Evolutionary conservation across 1,284 basidiomycete genomes (phyloP).

Genomic region (Pulveroboletus sp.): DNA sequence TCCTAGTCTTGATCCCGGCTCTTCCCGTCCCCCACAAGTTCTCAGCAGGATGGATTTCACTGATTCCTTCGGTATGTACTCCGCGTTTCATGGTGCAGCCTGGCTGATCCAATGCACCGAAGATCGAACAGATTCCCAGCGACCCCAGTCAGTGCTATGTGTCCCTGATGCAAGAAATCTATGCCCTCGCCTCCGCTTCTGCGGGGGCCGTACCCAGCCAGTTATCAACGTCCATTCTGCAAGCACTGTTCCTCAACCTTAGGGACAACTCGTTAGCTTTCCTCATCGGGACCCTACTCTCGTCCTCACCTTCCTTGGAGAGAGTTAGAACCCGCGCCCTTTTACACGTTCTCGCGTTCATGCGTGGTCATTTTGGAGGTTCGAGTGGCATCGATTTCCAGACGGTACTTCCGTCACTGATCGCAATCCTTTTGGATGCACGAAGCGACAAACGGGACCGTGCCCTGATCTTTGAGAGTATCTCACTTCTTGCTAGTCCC

Average conservation of each 20-base stretch:
- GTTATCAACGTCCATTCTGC: conserved; percentile 61
- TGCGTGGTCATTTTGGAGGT: conserved; percentile 70
- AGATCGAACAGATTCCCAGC: conserved; percentile 13
- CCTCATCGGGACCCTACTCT: conserved; percentile 71
- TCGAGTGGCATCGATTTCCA: conserved; percentile 80
- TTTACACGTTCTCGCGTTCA: conserved; percentile 72
- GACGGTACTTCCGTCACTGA: conserved; percentile 75
- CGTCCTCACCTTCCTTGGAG: conserved; percentile 33
- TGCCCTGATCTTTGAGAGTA: conserved; percentile 62
- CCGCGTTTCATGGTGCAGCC: background rate
- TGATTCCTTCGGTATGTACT: conserved; percentile 16
- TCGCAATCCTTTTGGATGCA: conserved; percentile 63
- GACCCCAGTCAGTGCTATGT: conserved; percentile 49
- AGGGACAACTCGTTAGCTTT: conserved; percentile 79
- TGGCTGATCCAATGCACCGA: background rate
- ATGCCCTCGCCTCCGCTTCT: conserved; percentile 61
- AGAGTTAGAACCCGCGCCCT: conserved; percentile 49
- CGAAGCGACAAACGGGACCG: conserved; percentile 65
- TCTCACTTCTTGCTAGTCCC: conserved; percentile 51
- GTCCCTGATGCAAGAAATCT: conserved; percentile 58
- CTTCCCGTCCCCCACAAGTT: conserved; percentile 45
- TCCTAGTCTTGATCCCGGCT: conserved; percentile 50
- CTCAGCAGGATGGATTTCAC: conserved; percentile 46
- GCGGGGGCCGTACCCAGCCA: conserved; percentile 38
- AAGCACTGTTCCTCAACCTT: conserved; percentile 67